A percentile compares a stretch with the other conserved stretches of the same genome.
Conservation (phyloP, 495 filamentous ascomycete genomes). For the Parachaetomium inaequale region DNA sequence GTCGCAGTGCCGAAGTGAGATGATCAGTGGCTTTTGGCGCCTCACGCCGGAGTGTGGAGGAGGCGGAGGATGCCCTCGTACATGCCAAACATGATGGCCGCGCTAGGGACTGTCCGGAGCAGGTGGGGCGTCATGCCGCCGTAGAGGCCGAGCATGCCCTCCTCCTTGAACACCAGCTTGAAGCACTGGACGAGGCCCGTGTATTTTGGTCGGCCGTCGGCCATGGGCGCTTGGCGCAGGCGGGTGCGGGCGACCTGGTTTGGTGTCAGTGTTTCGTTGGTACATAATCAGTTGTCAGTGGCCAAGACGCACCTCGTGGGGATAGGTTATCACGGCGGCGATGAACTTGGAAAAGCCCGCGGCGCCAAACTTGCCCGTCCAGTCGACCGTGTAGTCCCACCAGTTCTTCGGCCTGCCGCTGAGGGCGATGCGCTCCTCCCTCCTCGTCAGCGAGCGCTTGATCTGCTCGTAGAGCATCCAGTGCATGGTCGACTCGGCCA, state of each 20-base stretch:
- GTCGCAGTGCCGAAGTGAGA: not conserved
- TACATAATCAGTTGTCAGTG: not conserved
- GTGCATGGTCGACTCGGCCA: constrained; percentile 80
- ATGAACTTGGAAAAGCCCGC: constrained; percentile 79
- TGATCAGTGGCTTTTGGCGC: not conserved
- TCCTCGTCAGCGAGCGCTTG: constrained; percentile 59
- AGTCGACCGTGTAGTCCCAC: constrained; percentile 64
- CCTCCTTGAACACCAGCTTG: constrained; percentile 74
- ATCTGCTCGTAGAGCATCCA: constrained; percentile 85
- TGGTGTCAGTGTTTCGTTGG: constrained; percentile 10
- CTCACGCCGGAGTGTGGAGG: constrained; percentile 34
- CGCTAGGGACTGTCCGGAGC: constrained; percentile 79
- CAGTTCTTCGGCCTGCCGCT: constrained; percentile 53
- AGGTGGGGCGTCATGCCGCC: constrained; percentile 85
- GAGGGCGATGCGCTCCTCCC: constrained; percentile 51
- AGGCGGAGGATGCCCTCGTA: constrained; percentile 76
- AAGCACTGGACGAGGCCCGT: constrained; percentile 81
- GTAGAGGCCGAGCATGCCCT: constrained; percentile 76
- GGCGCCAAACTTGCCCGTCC: constrained; percentile 68
- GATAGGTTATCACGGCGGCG: constrained; percentile 77
- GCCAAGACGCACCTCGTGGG: constrained; percentile 66
- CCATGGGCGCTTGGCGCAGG: constrained; percentile 73
- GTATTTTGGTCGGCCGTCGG: constrained; percentile 72
- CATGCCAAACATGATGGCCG: constrained; percentile 88
- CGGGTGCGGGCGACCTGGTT: constrained; percentile 70